Evolutionary conservation across 768 basidiomycete species (phyloP).

Genomic region (Omphalotus guepiniiformis): DNA sequence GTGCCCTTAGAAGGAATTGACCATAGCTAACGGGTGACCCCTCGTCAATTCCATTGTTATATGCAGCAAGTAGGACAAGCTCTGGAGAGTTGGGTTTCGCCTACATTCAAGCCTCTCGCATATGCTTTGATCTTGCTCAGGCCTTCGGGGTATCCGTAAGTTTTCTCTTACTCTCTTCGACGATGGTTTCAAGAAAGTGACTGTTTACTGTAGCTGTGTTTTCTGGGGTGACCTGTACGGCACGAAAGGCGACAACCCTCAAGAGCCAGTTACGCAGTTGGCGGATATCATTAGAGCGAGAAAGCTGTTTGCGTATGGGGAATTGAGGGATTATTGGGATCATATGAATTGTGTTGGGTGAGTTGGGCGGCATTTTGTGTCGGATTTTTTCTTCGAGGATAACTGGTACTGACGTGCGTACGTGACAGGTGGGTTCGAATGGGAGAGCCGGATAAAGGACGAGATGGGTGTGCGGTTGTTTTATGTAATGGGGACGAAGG

Average conservation of each 20-base stretch:
- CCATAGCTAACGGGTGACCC: not conserved
- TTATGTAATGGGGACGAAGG: conserved; percentile 38
- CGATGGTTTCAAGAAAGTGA: not conserved
- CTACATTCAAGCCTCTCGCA: conserved; percentile 52
- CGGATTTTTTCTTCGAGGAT: not conserved
- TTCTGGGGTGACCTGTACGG: conserved; percentile 61
- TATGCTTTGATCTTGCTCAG: conserved; percentile 55
- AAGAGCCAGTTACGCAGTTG: conserved; percentile 27
- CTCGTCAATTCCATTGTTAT: not conserved
- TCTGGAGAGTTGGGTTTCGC: conserved; percentile 54
- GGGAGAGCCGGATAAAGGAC: conserved; percentile 32
- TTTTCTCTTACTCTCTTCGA: not conserved
- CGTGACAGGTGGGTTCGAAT: conserved; percentile 38
- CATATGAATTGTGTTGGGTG: conserved; percentile 44
- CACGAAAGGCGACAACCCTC: conserved; percentile 33
- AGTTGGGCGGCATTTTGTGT: not conserved
- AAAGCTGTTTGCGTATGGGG: conserved; percentile 46
- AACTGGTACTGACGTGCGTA: not conserved
- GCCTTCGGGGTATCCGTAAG: conserved; percentile 51
- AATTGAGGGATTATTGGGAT: conserved; percentile 41
- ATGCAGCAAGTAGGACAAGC: conserved; percentile 35
- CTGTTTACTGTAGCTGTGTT: conserved; percentile 42
- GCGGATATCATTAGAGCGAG: conserved; percentile 27
- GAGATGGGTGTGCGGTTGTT: conserved; percentile 44
- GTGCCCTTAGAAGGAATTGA: not conserved